Evolutionary conservation across 1,284 basidiomycete genomes (phyloP).

Genomic region (Ustilago nuda): DNA sequence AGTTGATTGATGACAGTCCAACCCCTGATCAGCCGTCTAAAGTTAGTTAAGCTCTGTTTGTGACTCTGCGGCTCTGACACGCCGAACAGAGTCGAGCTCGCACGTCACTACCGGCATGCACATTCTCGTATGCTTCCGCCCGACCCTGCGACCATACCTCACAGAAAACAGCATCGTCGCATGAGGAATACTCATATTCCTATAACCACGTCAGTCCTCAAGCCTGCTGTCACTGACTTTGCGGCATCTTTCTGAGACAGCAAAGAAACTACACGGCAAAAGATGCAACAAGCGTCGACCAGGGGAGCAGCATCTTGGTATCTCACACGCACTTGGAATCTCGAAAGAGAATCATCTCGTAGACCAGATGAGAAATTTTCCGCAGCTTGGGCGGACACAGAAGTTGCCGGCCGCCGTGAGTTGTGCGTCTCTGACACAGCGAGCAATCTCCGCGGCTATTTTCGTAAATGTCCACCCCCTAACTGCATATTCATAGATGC

Average conservation of each 20-base stretch:
- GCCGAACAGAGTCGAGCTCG: neutral
- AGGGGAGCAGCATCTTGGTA: neutral
- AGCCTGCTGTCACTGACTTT: neutral
- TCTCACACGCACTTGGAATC: neutral
- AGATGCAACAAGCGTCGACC: neutral
- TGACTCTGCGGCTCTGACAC: neutral
- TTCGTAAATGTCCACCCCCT: neutral
- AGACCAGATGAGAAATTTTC: neutral
- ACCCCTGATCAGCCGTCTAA: too few species aligned
- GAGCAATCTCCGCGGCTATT: neutral
- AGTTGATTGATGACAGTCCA: neutral
- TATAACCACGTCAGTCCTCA: neutral
- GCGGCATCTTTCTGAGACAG: slow-evolving; percentile 3
- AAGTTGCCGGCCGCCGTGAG: too few species aligned
- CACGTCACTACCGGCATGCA: slow-evolving; percentile 12
- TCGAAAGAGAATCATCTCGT: neutral
- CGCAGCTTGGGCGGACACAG: too few species aligned
- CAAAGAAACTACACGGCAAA: neutral
- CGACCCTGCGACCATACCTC: neutral
- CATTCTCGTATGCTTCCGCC: slow-evolving; percentile 1
- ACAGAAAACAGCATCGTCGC: too few species aligned
- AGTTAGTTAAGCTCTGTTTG: neutral
- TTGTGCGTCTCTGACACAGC: too few species aligned
- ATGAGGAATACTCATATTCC: too few species aligned
- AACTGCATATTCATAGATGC: neutral